Evolutionary conservation across 305 asterid genomes (phyloP).

Genomic region (Rubia balearica): DNA sequence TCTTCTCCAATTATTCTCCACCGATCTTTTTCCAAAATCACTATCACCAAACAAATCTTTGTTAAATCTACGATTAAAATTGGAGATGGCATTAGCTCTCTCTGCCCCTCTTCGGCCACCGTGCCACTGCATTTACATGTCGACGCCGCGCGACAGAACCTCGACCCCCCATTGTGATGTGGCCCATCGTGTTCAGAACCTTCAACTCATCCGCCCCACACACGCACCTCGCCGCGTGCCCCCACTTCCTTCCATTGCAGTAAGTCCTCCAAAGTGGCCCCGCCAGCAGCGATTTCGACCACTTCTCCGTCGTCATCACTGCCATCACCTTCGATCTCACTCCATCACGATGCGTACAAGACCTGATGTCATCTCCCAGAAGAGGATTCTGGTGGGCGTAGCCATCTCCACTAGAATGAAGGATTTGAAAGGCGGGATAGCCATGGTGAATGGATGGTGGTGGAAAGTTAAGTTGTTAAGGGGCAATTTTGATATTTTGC

Average conservation of each 20-base stretch:
- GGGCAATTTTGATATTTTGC: too few relatives aligned
- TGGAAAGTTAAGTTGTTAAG: too few relatives aligned
- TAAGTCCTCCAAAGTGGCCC: constrained; percentile 83
- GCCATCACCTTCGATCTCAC: constrained; percentile 31
- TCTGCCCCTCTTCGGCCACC: too few relatives aligned
- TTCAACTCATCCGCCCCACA: constrained; percentile 80
- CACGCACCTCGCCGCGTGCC: constrained; percentile 62
- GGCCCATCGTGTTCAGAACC: constrained; percentile 63
- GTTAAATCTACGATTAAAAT: too few relatives aligned
- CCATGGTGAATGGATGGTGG: too few relatives aligned
- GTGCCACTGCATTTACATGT: constrained; percentile 7
- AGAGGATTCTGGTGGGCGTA: constrained; percentile 60
- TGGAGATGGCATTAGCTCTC: too few relatives aligned
- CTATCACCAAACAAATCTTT: too few relatives aligned
- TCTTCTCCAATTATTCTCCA: too few relatives aligned
- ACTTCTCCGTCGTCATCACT: constrained; percentile 14
- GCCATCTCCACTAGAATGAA: constrained; percentile 57
- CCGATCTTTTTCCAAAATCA: too few relatives aligned
- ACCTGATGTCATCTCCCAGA: constrained; percentile 90
- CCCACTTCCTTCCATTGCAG: constrained; percentile 78
- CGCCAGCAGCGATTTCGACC: constrained; percentile 37
- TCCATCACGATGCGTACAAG: constrained; percentile 76
- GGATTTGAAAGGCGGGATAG: too few relatives aligned
- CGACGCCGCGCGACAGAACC: constrained; percentile 48
- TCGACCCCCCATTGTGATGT: constrained; percentile 86